Conservation (phyloP, 2,329 filamentous ascomycete species). For the Xylaria arbuscula region DNA sequence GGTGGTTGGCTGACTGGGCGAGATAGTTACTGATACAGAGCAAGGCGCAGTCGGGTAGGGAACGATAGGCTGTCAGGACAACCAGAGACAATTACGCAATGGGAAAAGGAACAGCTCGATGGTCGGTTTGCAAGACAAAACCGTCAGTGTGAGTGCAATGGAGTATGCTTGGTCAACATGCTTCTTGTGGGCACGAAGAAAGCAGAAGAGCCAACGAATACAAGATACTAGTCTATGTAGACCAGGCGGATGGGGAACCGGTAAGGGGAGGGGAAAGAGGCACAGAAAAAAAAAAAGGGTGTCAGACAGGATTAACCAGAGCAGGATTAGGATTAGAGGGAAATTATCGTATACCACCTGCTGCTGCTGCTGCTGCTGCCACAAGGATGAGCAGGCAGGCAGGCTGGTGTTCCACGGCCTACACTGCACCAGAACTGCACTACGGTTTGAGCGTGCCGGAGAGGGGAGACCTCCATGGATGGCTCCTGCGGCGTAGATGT, state of each 20-base stretch:
- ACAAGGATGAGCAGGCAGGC: neutral
- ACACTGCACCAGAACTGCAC: slow-evolving; percentile 6
- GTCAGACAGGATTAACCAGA: slow-evolving; percentile 12
- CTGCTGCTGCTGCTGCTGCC: neutral
- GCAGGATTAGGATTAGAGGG: slow-evolving; percentile 28
- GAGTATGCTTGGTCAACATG: neutral
- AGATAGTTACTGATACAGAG: neutral
- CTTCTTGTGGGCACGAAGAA: neutral
- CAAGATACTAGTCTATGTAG: neutral
- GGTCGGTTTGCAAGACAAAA: neutral
- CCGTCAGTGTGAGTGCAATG: slow-evolving; percentile 3
- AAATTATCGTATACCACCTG: neutral
- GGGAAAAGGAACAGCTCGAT: neutral
- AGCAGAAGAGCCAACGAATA: slow-evolving; percentile 13
- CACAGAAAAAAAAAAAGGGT: slow-evolving; percentile 6
- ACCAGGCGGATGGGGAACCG: neutral
- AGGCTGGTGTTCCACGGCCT: slow-evolving; percentile 29
- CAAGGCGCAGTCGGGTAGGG: neutral
- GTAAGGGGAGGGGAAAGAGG: slow-evolving; percentile 3
- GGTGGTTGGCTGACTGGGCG: neutral
- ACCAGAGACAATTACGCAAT: neutral
- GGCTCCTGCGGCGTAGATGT: slow-evolving; percentile 19
- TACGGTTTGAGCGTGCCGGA: no score
- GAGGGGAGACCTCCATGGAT: slow-evolving; percentile 3
- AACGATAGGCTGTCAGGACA: slow-evolving; percentile 5